Base-by-base conservation (phyloP, 176 grass and related monocot species). In the Calamus simplicifolius region DNA sequence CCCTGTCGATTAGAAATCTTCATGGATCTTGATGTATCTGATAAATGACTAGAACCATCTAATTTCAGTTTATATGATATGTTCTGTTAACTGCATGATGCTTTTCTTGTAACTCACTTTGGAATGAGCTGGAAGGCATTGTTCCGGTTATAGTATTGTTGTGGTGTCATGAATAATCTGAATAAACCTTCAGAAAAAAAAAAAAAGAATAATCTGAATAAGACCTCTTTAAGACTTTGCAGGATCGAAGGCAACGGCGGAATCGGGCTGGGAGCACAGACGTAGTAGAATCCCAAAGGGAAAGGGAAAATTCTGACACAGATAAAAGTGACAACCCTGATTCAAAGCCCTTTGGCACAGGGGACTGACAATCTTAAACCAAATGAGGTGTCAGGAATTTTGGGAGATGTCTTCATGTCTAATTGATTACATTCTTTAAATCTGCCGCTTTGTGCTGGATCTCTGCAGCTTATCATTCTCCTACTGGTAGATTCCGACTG, bases 241-340 rank as follows among this genome's bases (percentile, higher is more conserved):
- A 90, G 87, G 87, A 86, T 49, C 78, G 87, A 56, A 79, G 75
- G 75, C 81, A 76, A 31, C 81, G 62, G 65, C 79, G 72, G 49
- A 70, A 80, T 43, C 79, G 69, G 17, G 75, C 75, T 51, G 82
- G 79, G 35, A 85, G 72, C 65, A 53, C 57, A 0, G 87, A 86
- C 57, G 74, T 86, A 35, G 74, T 86, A 35, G 87, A 90, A 54
- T 85, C 87, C 10, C 87, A 90, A 52, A 85, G 57, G 65, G 87
- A 90, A 52, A 85, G 57, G 65, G 87, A 86, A 25, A 85, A 76
- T 57, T 90, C 87, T 3, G 87, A 90, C 79, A 90, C 87, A 0
- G 82, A 90, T 23, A 90, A 86, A 74, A 85, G 87, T 19, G 87
- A 90, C 17, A 85, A 85, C 70, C 78, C 75, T 27, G 87, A 90